A percentile compares a stretch with the other conserved stretches of the same genome.
Conservation (phyloP, 495 filamentous ascomycete species). For the Bryoglossum gracile region DNA sequence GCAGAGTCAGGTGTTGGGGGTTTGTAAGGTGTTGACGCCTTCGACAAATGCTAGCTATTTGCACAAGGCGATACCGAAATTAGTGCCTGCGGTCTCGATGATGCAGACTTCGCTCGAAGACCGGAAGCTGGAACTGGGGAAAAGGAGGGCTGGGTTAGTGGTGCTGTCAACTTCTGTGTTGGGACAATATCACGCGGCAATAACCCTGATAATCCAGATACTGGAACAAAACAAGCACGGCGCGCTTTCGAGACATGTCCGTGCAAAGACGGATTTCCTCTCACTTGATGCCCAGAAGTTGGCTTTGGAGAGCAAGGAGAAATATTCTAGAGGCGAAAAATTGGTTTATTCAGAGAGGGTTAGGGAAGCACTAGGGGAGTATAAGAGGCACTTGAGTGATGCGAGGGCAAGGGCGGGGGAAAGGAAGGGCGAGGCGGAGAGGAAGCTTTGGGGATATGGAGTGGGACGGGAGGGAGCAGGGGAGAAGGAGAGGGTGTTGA, state of each 20-base stretch:
- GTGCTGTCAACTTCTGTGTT: slow-evolving; percentile 27
- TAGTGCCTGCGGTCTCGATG: slow-evolving; percentile 26
- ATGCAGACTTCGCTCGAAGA: slow-evolving; percentile 22
- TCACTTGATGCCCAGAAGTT: slow-evolving; percentile 50
- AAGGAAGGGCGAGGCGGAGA: slow-evolving; percentile 33
- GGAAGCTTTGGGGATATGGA: slow-evolving; percentile 48
- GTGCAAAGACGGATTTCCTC: slow-evolving; percentile 49
- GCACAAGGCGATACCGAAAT: slow-evolving; percentile 39
- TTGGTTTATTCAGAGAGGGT: slow-evolving; percentile 53
- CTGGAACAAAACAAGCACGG: slow-evolving; percentile 62
- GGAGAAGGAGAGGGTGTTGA: slow-evolving; percentile 34
- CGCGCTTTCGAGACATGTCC: slow-evolving; percentile 44
- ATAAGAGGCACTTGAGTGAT: slow-evolving; percentile 46
- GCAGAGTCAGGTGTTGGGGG: slow-evolving; percentile 30
- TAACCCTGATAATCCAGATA: slow-evolving; percentile 16
- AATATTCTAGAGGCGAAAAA: slow-evolving; percentile 30
- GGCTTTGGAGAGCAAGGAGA: slow-evolving; percentile 44
- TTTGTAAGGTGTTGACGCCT: slow-evolving; percentile 38
- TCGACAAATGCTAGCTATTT: slow-evolving; percentile 46
- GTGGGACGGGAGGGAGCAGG: slow-evolving; percentile 31
- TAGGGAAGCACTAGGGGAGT: slow-evolving; percentile 46
- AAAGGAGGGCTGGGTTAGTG: slow-evolving; percentile 30
- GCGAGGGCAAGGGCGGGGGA: slow-evolving; percentile 42
- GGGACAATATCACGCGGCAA: slow-evolving; percentile 25
- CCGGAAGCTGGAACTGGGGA: slow-evolving; percentile 26